A percentile compares a stretch with the other conserved stretches of the same genome.
phyloP scores from a whole-genome alignment of 176 grass and related monocot species.

The Otatea glauca region DNA sequence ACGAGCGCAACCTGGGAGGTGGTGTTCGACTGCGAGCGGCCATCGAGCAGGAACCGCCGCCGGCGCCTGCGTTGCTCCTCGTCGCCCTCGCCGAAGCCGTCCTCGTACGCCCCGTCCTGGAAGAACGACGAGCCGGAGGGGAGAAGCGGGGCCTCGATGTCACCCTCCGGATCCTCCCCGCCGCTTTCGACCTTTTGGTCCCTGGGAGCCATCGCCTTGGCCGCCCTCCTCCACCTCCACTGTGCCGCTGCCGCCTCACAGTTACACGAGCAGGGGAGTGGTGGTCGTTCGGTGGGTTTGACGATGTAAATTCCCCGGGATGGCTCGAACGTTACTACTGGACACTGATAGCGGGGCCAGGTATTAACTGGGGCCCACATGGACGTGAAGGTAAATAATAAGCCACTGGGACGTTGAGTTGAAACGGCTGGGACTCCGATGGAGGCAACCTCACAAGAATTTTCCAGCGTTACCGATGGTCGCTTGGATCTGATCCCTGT shows the following conservation, averaged over 20 bases:
- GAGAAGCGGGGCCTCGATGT: slow-evolving; percentile 52
- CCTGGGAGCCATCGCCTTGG: slow-evolving; percentile 41
- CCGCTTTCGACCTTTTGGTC: slow-evolving; percentile 26
- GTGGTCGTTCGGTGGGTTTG: background rate
- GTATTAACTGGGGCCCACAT: background rate
- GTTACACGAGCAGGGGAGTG: background rate
- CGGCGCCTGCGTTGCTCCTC: slow-evolving; percentile 38
- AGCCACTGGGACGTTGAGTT: too few relatives aligned
- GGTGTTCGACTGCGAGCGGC: slow-evolving; percentile 58
- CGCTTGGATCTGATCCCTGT: slow-evolving; percentile 1
- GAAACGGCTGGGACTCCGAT: slow-evolving; percentile 31
- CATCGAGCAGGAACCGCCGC: slow-evolving; percentile 45
- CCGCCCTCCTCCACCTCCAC: slow-evolving; percentile 7
- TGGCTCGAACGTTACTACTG: background rate
- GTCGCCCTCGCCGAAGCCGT: slow-evolving; percentile 22
- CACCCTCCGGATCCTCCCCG: slow-evolving; percentile 37
- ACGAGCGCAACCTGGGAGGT: slow-evolving; percentile 93
- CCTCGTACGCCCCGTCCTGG: slow-evolving; percentile 46
- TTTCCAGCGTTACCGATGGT: background rate
- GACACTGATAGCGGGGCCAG: background rate
- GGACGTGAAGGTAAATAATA: background rate
- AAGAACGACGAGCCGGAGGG: slow-evolving; percentile 39
- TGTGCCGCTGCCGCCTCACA: background rate
- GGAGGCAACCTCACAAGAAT: background rate
- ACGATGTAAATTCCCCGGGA: background rate